Evolutionary conservation across 352 stramenopile genomes (phyloP), one percentile per base, ranked within the genome.

Genomic region (Phytophthora idaei): DNA sequence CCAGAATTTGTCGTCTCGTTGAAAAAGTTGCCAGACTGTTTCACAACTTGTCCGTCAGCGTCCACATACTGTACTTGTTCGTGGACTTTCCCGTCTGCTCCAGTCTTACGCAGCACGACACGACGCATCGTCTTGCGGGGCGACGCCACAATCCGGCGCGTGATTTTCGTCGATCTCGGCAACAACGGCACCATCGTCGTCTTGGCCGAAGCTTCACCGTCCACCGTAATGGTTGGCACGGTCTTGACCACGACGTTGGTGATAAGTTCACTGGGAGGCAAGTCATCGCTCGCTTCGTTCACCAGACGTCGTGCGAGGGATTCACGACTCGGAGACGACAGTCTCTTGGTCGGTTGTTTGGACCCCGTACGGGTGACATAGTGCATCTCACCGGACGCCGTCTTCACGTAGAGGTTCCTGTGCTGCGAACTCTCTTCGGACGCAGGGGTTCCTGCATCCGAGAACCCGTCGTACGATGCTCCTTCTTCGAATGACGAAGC

Each of bases 401-500:
- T 21, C 21, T 57, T 63, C 1, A 51, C 41, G 5, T 41, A 5
- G 31, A 58, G 3, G 36, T 10, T 52, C 4, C n/a, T 12, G 8
- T 51, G 47, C 3, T 34, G 28, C 14, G 44, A 25, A 50, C 0
- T 34, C 12, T 45, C 44, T 5, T 61, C 54, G 0, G 64, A 65
- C 17, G 48, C 52, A 17, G 68, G 72, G 7, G 72, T 80, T 0
- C 69, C 60, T 25, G 34, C 57, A 44, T 76, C 72, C 0, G 68
- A 80, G 25, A 73, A 67, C 7, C 64, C 59, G 47, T 79, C 67
- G 60, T 64, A 63, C 1, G 63, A 74, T 6, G 59, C 59, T 2
- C 61, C 46, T 54, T 77, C 72, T 60, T 80, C 72, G 45, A 77
- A 80, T 4, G 72, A 77, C 34, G 72, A 79, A 12, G 68, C 64